Evolutionary conservation across 73 alveolate genomes (phyloP).

Genomic region (Blepharisma japonicum): DNA sequence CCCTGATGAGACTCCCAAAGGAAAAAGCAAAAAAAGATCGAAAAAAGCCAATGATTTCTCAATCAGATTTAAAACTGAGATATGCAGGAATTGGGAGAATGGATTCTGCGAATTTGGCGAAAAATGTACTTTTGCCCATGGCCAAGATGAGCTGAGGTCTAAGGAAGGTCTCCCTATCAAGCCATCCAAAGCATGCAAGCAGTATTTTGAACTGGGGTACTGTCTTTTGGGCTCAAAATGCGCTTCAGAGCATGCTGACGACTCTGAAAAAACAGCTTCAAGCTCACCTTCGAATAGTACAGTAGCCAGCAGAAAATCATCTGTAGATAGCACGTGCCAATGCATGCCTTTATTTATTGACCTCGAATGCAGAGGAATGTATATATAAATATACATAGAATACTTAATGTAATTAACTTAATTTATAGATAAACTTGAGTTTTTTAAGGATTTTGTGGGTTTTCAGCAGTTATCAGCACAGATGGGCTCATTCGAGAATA

Average conservation of each 20-base stretch:
- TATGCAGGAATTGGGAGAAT: constrained; percentile 69
- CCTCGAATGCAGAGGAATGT: neutral
- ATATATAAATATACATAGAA: no score
- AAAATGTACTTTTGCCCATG: constrained; percentile 90
- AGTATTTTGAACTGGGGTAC: constrained; percentile 19
- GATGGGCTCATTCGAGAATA: no score
- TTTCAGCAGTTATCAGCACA: no score
- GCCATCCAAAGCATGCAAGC: neutral
- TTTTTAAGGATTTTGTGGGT: no score
- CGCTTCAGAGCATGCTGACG: neutral
- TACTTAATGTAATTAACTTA: no score
- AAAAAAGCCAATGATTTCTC: no score
- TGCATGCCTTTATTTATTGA: constrained; percentile 9
- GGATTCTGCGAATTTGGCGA: constrained; percentile 80
- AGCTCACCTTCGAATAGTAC: neutral
- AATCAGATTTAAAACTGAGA: constrained; percentile 72
- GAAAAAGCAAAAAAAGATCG: no score
- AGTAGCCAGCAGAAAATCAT: neutral
- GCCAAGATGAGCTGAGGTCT: constrained; percentile 64
- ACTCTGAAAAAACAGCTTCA: neutral
- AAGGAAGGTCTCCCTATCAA: neutral
- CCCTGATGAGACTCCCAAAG: no score
- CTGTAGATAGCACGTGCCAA: neutral
- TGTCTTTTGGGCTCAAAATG: constrained; percentile 7
- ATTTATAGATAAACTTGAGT: no score